A percentile compares a stretch with the other conserved stretches of the same genome.
Conservation (phyloP, 2,329 filamentous ascomycete genomes). For the Zasmidium cellare region DNA sequence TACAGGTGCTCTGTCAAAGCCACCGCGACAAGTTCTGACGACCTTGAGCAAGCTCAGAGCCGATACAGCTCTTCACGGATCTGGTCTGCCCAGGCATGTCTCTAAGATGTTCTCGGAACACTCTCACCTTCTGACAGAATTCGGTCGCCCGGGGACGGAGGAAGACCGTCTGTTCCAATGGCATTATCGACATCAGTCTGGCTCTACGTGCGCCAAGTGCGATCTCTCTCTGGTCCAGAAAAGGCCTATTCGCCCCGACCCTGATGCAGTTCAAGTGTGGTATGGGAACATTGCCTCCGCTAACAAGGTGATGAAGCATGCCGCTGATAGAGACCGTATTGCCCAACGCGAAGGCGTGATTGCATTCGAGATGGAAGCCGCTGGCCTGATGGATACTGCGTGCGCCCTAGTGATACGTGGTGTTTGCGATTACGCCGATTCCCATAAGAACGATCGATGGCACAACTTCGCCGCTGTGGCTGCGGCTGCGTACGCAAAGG, state of each 20-base stretch:
- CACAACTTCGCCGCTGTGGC: conserved; percentile 22
- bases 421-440: conserved; percentile 28
- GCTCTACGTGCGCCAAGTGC: not conserved
- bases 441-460: conserved; percentile 27
- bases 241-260: not conserved
- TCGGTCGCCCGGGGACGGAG: no score
- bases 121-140: no score
- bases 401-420: conserved; percentile 25
- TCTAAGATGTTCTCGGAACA: no score
- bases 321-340: not conserved
- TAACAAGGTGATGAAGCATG: conserved; percentile 23
- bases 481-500: conserved; percentile 24
- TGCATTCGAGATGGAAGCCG: conserved; percentile 30
- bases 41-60: not conserved
- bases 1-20: conserved; percentile 6
- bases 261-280: conserved; percentile 7
- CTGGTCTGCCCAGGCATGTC: no score
- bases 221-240: not conserved
- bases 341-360: conserved; percentile 9
- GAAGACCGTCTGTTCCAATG: no score
- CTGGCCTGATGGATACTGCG: conserved; percentile 23
- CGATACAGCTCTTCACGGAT: not conserved
- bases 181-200: not conserved
- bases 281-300: conserved; percentile 28
- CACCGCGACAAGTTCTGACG: not conserved